phyloP scores from a whole-genome alignment of 169 alveolate genomes.

The Neospora caninum region DNA sequence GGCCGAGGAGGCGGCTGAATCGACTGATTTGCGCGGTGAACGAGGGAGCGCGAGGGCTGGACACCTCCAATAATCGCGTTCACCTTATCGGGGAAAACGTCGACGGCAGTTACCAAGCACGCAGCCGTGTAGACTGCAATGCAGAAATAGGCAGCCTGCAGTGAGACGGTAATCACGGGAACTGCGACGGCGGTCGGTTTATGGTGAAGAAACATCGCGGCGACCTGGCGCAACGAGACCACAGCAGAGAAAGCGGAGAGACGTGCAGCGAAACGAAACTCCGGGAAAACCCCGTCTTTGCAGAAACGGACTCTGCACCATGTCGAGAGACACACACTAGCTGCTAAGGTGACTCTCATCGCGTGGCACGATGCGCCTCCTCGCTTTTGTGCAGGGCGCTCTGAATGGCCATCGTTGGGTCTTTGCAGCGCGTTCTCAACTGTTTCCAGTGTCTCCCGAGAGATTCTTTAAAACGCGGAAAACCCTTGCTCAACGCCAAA shows the following conservation, averaged over 20 bases:
- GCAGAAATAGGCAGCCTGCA: background rate
- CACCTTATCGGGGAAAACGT: background rate
- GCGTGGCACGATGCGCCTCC: too few relatives aligned
- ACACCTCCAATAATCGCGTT: constrained; percentile 3
- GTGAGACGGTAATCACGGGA: background rate
- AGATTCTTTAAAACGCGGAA: too few relatives aligned
- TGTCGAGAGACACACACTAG: too few relatives aligned
- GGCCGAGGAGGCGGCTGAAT: background rate
- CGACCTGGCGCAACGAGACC: background rate
- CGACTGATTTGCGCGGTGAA: background rate
- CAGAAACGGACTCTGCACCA: too few relatives aligned
- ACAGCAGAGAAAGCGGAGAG: background rate
- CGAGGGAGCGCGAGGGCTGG: constrained; percentile 4
- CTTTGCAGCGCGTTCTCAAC: too few relatives aligned
- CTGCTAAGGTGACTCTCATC: too few relatives aligned
- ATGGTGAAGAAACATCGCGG: constrained; percentile 19
- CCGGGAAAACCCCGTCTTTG: too few relatives aligned
- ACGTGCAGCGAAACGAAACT: background rate
- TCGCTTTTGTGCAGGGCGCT: too few relatives aligned
- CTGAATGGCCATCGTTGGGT: too few relatives aligned
- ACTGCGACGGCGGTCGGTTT: constrained; percentile 16
- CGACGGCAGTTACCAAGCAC: constrained; percentile 11
- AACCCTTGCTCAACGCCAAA: too few relatives aligned
- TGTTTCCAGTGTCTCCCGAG: too few relatives aligned
- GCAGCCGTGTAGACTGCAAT: background rate